A percentile compares a stretch with the other conserved stretches of the same genome.
phyloP scores from a whole-genome alignment of 495 filamentous ascomycete species.

The Lasiosphaeriaceae sp. region DNA sequence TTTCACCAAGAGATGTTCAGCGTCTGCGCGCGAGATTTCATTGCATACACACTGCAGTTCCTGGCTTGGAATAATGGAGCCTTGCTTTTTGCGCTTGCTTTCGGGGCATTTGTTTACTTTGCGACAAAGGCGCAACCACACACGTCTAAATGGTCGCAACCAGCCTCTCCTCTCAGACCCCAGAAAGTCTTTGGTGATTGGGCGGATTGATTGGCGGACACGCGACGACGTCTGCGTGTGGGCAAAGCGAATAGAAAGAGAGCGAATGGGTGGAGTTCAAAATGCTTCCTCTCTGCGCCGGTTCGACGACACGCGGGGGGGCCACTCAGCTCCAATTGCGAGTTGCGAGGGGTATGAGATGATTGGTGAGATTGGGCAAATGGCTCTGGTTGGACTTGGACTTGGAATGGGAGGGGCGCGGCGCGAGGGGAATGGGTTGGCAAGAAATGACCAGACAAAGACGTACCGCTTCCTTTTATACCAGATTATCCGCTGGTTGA shows the following conservation, averaged over 20 bases:
- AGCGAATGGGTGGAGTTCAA: constrained; percentile 33
- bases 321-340: constrained; percentile 32
- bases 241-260: constrained; percentile 18
- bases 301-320: constrained; percentile 28
- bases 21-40: background rate
- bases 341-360: constrained; percentile 33
- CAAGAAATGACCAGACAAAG: background rate
- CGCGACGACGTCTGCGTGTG: constrained; percentile 10
- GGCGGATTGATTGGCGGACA: constrained; percentile 32
- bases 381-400: background rate
- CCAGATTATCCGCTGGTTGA: background rate
- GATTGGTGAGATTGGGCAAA: constrained; percentile 31
- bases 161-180: constrained; percentile 5
- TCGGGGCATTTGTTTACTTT: constrained; percentile 32
- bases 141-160: constrained; percentile 15
- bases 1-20: background rate
- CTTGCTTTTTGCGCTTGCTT: background rate
- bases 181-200: constrained; percentile 25
- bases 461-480: constrained; percentile 16
- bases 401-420: constrained; percentile 3
- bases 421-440: background rate
- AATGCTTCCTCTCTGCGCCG: constrained; percentile 2
- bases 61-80: background rate
- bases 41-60: background rate
- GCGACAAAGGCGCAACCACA: background rate